Conservation (phyloP, 2,329 filamentous ascomycete genomes). For the Fusarium pininemorale region DNA sequence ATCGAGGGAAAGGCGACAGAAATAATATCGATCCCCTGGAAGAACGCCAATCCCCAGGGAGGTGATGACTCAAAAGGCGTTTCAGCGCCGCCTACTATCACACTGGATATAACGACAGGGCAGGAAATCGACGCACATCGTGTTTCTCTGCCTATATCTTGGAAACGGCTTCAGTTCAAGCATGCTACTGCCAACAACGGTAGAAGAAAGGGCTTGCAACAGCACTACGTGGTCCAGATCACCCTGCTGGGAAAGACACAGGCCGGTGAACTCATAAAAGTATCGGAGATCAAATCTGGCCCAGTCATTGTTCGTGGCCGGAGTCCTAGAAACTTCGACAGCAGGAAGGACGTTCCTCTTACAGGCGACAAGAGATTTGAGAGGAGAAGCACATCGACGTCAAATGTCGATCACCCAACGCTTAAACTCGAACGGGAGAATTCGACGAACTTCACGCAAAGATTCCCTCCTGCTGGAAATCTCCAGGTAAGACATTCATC, state of each 20-base stretch:
- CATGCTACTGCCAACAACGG: slow-evolving; percentile 98
- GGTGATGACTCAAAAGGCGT: slow-evolving; percentile 60
- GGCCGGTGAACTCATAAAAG: slow-evolving; percentile 71
- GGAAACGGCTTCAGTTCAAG: slow-evolving; percentile 95
- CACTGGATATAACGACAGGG: slow-evolving; percentile 64
- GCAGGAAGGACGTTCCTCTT: slow-evolving; percentile 83
- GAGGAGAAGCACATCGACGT: slow-evolving; percentile 53
- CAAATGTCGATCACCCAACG: slow-evolving; percentile 44
- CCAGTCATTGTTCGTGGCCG: slow-evolving; percentile 95
- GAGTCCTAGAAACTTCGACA: slow-evolving; percentile 94
- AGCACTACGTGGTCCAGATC: slow-evolving; percentile 91
- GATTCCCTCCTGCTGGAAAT: slow-evolving; percentile 47
- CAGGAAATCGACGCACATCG: slow-evolving; percentile 81
- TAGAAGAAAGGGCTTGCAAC: slow-evolving; percentile 89
- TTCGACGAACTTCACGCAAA: slow-evolving; percentile 42
- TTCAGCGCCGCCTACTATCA: slow-evolving; percentile 62
- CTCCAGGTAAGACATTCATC: slow-evolving; percentile 45
- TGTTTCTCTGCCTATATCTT: slow-evolving; percentile 84
- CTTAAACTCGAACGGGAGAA: slow-evolving; percentile 49
- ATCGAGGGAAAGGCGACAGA: slow-evolving; percentile 92
- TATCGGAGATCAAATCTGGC: slow-evolving; percentile 88
- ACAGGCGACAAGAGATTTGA: slow-evolving; percentile 63
- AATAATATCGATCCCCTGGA: slow-evolving; percentile 97
- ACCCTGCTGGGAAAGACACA: slow-evolving; percentile 82
- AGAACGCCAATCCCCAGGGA: slow-evolving; percentile 71